phyloP scores from a whole-genome alignment of 768 basidiomycete genomes.

The Fomitopsis serialis region DNA sequence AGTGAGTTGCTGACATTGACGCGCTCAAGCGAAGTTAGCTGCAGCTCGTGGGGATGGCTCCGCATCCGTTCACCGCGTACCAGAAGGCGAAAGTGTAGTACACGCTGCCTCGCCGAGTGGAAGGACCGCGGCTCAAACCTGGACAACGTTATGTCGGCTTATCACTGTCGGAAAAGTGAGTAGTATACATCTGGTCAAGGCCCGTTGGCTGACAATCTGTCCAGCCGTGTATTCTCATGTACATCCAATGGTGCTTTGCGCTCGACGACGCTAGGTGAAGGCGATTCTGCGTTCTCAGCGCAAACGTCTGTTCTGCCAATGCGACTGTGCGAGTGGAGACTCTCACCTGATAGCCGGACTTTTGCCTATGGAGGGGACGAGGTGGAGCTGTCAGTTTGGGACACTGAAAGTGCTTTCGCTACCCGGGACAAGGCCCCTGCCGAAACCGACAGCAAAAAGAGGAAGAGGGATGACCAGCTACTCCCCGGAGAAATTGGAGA shows the following conservation, averaged over 20 bases:
- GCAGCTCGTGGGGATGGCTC: constrained; percentile 62
- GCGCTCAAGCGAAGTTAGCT: constrained; percentile 53
- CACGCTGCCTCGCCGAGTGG: constrained; percentile 49
- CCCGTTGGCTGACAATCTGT: not conserved
- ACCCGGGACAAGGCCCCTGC: constrained; percentile 14
- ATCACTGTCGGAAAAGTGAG: constrained; percentile 43
- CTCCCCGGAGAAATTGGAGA: constrained; percentile 79
- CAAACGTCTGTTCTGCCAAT: constrained; percentile 50
- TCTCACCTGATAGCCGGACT: constrained; percentile 43
- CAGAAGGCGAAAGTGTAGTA: constrained; percentile 33
- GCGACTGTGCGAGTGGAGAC: constrained; percentile 62
- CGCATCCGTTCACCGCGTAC: constrained; percentile 35
- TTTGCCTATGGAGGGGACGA: constrained; percentile 87
- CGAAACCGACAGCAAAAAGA: constrained; percentile 37
- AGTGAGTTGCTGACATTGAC: not conserved
- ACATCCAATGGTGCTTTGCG: constrained; percentile 73
- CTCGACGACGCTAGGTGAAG: constrained; percentile 30
- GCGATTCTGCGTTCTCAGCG: constrained; percentile 20
- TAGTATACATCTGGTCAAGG: not conserved
- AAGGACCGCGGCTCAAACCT: constrained; percentile 52
- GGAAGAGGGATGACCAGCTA: constrained; percentile 51
- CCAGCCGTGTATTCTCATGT: constrained; percentile 57
- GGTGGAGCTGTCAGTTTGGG: constrained; percentile 80
- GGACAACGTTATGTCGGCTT: constrained; percentile 62
- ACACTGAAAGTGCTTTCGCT: constrained; percentile 53